Percentiles rank a stretch among this genome's conserved stretches.
Evolutionary conservation across 192 early-diverging fungal species (phyloP).

Genomic region (Mortierella alpina): DNA sequence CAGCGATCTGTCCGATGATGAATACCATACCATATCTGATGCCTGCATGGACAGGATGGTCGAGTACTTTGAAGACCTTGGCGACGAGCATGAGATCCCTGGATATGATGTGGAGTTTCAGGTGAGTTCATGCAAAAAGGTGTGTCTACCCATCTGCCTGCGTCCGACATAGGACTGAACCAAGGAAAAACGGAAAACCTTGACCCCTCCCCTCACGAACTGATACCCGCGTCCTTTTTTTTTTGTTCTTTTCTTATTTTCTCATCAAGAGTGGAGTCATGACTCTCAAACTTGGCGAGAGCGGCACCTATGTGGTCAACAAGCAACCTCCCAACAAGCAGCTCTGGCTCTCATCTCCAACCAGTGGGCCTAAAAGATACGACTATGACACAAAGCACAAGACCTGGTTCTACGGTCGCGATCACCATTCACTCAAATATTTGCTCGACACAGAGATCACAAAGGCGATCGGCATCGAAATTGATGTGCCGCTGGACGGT

Average conservation of each 20-base stretch:
- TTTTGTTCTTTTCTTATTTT: background rate
- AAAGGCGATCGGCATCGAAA: conserved; percentile 55
- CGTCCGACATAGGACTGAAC: background rate
- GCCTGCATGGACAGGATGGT: conserved; percentile 73
- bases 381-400: conserved; percentile 70
- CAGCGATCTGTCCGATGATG: conserved; percentile 62
- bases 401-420: conserved; percentile 85
- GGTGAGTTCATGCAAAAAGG: conserved; percentile 66
- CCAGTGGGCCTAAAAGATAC: conserved; percentile 88
- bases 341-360: conserved; percentile 97
- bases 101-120: conserved; percentile 87
- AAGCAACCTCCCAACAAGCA: conserved; percentile 99
- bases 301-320: conserved; percentile 95
- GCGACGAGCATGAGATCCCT: conserved; percentile 72
- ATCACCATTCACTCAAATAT: conserved; percentile 73
- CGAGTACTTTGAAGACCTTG: conserved; percentile 80
- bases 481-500: conserved; percentile 57
- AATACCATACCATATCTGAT: conserved; percentile 73
- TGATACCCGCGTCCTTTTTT: background rate
- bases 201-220: background rate
- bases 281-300: conserved; percentile 80
- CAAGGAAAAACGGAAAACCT: background rate
- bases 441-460: conserved; percentile 77
- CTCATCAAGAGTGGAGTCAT: conserved; percentile 78
- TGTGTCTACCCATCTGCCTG: conserved; percentile 9